A percentile compares a stretch with the other conserved stretches of the same genome.
Conservation (phyloP, 805 yeast species). For the Lipomyces orientalis region DNA sequence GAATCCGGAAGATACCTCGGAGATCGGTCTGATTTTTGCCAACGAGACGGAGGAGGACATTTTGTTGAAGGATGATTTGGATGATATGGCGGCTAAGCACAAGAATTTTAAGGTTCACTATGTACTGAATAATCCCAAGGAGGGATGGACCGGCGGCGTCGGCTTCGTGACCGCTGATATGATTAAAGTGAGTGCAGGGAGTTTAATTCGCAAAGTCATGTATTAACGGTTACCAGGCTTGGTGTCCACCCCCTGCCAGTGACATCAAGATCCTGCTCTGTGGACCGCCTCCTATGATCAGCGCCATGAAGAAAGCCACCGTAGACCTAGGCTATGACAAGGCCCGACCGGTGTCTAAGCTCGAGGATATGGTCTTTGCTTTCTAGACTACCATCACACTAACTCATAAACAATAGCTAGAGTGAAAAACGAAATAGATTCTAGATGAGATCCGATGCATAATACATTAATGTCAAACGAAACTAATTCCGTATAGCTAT, state of each 20-base stretch:
- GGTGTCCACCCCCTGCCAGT: slow-evolving; percentile 64
- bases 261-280: slow-evolving; percentile 65
- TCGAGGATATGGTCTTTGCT: slow-evolving; percentile 88
- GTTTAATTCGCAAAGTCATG: background rate
- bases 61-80: no score
- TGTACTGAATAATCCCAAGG: slow-evolving; percentile 68
- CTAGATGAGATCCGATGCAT: background rate
- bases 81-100: slow-evolving; percentile 76
- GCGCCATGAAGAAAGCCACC: slow-evolving; percentile 82
- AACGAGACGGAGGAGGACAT: slow-evolving; percentile 81
- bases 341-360: slow-evolving; percentile 86
- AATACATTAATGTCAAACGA: background rate
- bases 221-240: slow-evolving; percentile 4
- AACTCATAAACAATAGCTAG: background rate
- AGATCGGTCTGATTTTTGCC: slow-evolving; percentile 77
- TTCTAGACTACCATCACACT: slow-evolving; percentile 53
- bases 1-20: slow-evolving; percentile 79
- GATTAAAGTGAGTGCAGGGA: slow-evolving; percentile 59
- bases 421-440: background rate
- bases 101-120: slow-evolving; percentile 73
- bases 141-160: slow-evolving; percentile 76
- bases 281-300: slow-evolving; percentile 85
- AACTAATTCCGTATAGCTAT: background rate
- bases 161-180: slow-evolving; percentile 71
- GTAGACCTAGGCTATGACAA: slow-evolving; percentile 73